Base-by-base conservation (phyloP, 768 basidiomycete genomes). In the Lentinula raphanica region DNA sequence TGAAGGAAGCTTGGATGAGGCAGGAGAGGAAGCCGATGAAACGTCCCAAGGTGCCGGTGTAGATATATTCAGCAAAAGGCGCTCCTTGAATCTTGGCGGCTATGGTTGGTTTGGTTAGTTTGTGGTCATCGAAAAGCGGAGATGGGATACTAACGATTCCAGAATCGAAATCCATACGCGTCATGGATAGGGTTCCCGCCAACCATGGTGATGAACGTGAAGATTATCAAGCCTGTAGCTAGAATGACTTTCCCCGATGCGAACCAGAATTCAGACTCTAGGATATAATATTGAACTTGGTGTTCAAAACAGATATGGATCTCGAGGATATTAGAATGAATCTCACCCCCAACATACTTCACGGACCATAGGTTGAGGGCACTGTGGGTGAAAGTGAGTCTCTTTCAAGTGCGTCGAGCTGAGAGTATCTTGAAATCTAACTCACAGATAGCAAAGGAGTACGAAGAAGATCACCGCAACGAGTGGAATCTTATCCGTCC, bases 21-120 rank as follows among this genome's bases (percentile, higher is more conserved):
- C 84, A 85, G 2, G 82, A 76, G 58, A 83, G 74, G 68, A 87
- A 86, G 7, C 84, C 86, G 19, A 86, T 71, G 70, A 88, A 87
- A 21, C 74, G 77, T 13, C 85, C 86, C 15, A 79, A 67, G 3
- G 74, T 66, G n/a, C 85, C 86, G 0, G 71, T 68, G 60, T 80
- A 75, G 49, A 78, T 73, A 67, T 84, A 79, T 66, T 84, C 81
- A 11, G 77, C 80, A 56, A 86, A 83, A 1, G 85, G 83, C 19
- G 84, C 69, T 3, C 79, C 79, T 21, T 69, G 56, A 2, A 80
- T 75, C 51, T 74, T 75, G 5, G 78, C 69, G 7, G 76, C 79
- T 81, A 12, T 51, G 23, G 19, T 25, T 0, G 50, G 13, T n/a
- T n/a, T 1, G 12, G 4, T n/a, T 19, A 35, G 32, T 13, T 28